Conservation (phyloP, 805 yeast species). For the Candida hungchunana region DNA sequence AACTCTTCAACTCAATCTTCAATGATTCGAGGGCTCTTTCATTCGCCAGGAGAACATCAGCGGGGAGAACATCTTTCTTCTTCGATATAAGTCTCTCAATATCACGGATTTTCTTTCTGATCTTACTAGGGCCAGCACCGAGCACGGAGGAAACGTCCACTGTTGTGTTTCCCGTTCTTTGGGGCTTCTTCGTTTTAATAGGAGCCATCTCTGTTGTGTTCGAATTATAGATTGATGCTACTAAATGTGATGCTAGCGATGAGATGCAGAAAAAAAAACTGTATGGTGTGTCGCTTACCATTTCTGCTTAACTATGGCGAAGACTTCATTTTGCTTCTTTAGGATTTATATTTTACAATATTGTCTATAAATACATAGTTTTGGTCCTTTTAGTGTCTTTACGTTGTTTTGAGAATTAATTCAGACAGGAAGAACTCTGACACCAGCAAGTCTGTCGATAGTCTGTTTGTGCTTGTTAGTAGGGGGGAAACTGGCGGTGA, state of each 20-base stretch:
- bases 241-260: too few species aligned
- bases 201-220: conserved; percentile 15
- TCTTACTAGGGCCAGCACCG: conserved; percentile 45
- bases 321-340: too few species aligned
- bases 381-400: too few species aligned
- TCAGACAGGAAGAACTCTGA: conserved; percentile 57
- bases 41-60: conserved; percentile 60
- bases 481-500: neutral
- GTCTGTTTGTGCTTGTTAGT: conserved; percentile 36
- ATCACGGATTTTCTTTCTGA: conserved; percentile 85
- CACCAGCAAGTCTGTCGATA: conserved; percentile 52
- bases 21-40: conserved; percentile 73
- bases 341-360: too few species aligned
- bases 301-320: too few species aligned
- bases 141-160: conserved; percentile 29
- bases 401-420: neutral
- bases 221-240: neutral
- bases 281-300: too few species aligned
- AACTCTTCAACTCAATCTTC: conserved; percentile 50
- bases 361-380: too few species aligned
- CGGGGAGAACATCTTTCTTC: conserved; percentile 54
- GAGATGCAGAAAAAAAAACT: too few species aligned
- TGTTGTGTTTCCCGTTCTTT: conserved; percentile 7
- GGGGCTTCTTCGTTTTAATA: conserved; percentile 12
- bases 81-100: conserved; percentile 61